Evolutionary conservation across 2,329 filamentous ascomycete genomes (phyloP), one percentile per base, ranked within the genome.

Genomic region (Ceratocystis cubensis): DNA sequence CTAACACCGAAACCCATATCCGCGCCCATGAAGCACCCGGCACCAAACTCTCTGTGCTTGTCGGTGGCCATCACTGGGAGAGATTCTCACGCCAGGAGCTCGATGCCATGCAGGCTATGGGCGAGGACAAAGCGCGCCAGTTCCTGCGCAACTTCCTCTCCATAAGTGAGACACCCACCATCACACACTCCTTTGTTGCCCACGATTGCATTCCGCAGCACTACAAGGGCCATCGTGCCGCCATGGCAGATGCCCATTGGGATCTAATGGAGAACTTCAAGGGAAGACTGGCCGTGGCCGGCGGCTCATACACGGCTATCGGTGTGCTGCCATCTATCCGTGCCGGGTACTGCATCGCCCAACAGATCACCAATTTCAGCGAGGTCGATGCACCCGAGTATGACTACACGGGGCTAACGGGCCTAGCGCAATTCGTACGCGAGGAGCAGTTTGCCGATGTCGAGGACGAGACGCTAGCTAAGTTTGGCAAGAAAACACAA

Each of bases 41-140:
- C 28, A 96, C 91, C 15, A 96, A 96, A 75, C 76, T 97, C 65
- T 96, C 93, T 17, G 89, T 97, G 71, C 96, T 99, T 85, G 79
- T 99, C 66, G 94, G 94, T 68, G 94, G 94, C 1, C 91, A 96
- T 76, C 91, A 89, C 82, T 97, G 90, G 90, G 81, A 91, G 73
- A 71, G 70, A 59, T 71, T 69, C 1, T 64, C 71, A 0, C 91
- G 91, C 0, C 78, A 82, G 63, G 80, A 86, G 69, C 79, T 86
- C 15, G 81, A 88, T 70, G 91, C 85, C 17, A 77, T 88, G 30
- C 73, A 76, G 5, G 88, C 93, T 82, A 91, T 92, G 44, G 82
- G 83, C 69, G 75, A 79, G 1, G 78, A 95, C 5, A 78, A 96
- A 1, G 76, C 82, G 69, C 82, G 91, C 22, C 92, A 97, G 72